Evolutionary conservation across 306 rosid genomes (phyloP), one percentile per base, ranked within the genome.

Genomic region (Hippophae tibetana): DNA sequence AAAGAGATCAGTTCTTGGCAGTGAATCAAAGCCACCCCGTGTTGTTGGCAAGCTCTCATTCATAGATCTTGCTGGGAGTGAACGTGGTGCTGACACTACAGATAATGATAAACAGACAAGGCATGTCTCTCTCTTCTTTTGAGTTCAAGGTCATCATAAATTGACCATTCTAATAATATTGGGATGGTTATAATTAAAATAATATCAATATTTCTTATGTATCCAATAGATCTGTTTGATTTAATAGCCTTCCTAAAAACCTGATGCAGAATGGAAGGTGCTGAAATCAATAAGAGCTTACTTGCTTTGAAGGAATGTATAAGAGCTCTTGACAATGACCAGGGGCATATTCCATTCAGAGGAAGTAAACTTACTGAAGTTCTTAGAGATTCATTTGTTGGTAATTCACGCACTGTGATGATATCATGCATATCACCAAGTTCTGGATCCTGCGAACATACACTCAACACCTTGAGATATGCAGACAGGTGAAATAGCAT

Each of bases 31-130:
- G 77, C 94, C 97, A 58, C 90, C 95, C 42, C 97, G 95, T 41
- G 55, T 74, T 67, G 86, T 93, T 47, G 99, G 99, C 61, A 93
- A 93, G 74, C 95, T 93, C 61, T 93, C 99, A 54, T 93, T 93
- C 76, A 93, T 93, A 67, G 99, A 93, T 73, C 99, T 93, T 66
- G 99, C 99, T 47, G 99, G 99, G 82, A 93, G 99, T 71, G 99
- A 93, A 75, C 97, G 99, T 27, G 99, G 99, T 66, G 99, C 99
- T n/a, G 99, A 93, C 65, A 93, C 99, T 49, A 93, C 99, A 10
- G 99, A 93, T 69, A 93, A 93, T 75, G 99, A 93, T 69, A 93
- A 86, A 67, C 99, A 82, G 61, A 93, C 99, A 42, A 86, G 97
- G 99, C 88, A 73, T 47, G 56, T 10, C 53, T 43, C 13, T 40